Conservation (phyloP, 352 stramenopile genomes). For the Phytophthora podocarpi region DNA sequence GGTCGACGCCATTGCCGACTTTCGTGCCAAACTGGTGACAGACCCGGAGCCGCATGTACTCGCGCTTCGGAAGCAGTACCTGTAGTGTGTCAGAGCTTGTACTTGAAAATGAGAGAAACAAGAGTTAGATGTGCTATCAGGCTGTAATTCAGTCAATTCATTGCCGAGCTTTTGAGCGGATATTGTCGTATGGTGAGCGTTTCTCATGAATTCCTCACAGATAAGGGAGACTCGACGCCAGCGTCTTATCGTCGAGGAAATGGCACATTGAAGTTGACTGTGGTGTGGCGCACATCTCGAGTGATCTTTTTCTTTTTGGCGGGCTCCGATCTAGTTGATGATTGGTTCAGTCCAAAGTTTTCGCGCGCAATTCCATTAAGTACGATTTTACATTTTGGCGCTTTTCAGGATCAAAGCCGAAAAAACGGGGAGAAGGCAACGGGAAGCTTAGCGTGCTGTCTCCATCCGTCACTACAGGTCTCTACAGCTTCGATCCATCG, state of each 20-base stretch:
- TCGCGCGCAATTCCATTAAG: constrained; percentile 37
- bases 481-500: not conserved
- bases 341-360: constrained; percentile 33
- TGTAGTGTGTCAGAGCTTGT: not conserved
- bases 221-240: not conserved
- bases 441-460: not conserved
- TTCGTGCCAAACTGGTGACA: constrained; percentile 38
- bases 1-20: constrained; percentile 74
- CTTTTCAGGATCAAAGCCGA: constrained; percentile 12
- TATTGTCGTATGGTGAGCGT: no score
- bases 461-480: not conserved
- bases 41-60: constrained; percentile 30
- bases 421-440: constrained; percentile 20
- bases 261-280: constrained; percentile 5
- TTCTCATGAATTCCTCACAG: not conserved
- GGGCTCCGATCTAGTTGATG: constrained; percentile 13
- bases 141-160: not conserved
- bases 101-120: not conserved
- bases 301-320: no score
- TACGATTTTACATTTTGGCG: constrained; percentile 17
- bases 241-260: constrained; percentile 15
- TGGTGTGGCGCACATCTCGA: constrained; percentile 15
- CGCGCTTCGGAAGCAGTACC: constrained; percentile 28
- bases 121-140: not conserved
- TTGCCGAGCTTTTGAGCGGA: no score